These are phyloP conservation scores for Gossypium ekmanianum DNA, from an alignment of 345 rosid genomes.

Conservation along the genomic window DNA sequence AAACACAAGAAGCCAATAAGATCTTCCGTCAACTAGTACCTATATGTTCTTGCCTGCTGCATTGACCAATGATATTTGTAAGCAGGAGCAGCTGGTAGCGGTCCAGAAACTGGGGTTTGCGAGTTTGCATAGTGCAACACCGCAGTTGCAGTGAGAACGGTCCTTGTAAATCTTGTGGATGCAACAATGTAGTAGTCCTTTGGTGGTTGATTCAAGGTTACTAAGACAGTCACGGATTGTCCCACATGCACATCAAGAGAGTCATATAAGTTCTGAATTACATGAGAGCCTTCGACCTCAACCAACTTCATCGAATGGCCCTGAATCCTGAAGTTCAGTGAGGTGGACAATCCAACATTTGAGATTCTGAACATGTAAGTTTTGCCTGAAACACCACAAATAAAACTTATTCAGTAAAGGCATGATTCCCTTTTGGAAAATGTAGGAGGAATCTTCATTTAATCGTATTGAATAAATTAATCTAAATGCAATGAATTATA, in stretches of 20 bases:
- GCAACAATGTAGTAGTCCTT: constrained; percentile 82
- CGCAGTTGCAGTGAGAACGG: constrained; percentile 45
- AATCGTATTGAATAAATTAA: not conserved
- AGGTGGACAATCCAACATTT: constrained; percentile 66
- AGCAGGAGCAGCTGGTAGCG: constrained; percentile 51
- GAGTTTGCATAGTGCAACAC: constrained; percentile 69
- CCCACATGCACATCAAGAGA: constrained; percentile 90
- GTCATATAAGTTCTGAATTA: constrained; percentile 60
- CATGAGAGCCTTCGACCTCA: constrained; percentile 92
- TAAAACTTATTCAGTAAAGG: constrained; percentile 5
- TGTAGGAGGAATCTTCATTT: not conserved
- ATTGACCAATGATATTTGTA: constrained; percentile 60
- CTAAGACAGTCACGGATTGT: constrained; percentile 68
- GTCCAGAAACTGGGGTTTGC: constrained; percentile 54
- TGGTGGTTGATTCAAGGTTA: constrained; percentile 63
- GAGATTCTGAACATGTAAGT: constrained; percentile 83
- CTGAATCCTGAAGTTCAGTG: constrained; percentile 83
- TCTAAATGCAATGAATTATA: not conserved
- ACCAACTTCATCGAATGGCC: constrained; percentile 71
- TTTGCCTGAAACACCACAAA: constrained; percentile 49
- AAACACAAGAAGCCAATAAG: not conserved
- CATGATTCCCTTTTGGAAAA: not conserved
- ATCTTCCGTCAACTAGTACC: constrained; percentile 30
- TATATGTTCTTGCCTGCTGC: constrained; percentile 79
- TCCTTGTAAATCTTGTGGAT: constrained; percentile 49